Conservation (phyloP, 768 basidiomycete genomes). For the Phylloporus arenicola region DNA sequence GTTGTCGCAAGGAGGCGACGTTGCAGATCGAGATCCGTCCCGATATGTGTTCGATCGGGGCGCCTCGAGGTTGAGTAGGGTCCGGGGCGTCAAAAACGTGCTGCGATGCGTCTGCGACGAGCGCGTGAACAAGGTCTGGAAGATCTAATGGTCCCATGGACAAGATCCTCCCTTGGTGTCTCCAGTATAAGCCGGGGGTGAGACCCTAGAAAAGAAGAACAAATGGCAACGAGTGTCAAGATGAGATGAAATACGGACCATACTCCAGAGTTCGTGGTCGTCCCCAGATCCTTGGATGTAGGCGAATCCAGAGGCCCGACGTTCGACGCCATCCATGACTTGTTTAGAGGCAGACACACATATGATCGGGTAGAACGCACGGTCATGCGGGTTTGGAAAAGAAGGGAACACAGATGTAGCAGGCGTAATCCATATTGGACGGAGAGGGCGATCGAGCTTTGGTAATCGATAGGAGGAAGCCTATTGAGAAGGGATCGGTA, state of each 20-base stretch:
- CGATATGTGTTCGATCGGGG: constrained; percentile 24
- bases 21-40: constrained; percentile 41
- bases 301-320: constrained; percentile 62
- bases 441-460: constrained; percentile 54
- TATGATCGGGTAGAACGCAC: constrained; percentile 61
- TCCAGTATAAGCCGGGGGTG: constrained; percentile 71
- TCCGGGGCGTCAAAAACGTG: not conserved
- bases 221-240: not conserved
- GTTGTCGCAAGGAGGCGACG: constrained; percentile 23
- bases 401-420: constrained; percentile 48
- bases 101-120: constrained; percentile 6
- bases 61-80: not conserved
- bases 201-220: constrained; percentile 50
- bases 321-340: constrained; percentile 52
- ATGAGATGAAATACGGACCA: constrained; percentile 39
- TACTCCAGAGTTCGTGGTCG: constrained; percentile 88
- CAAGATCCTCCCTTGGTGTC: constrained; percentile 46
- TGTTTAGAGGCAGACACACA: constrained; percentile 84
- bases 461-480: constrained; percentile 69
- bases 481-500: constrained; percentile 31
- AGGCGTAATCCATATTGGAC: constrained; percentile 87
- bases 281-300: constrained; percentile 96
- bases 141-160: constrained; percentile 44
- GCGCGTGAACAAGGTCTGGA: constrained; percentile 24
- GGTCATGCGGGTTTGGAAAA: constrained; percentile 20